Conservation (phyloP, 495 filamentous ascomycete species). For the Podospora bellae-mahoneyi region DNA sequence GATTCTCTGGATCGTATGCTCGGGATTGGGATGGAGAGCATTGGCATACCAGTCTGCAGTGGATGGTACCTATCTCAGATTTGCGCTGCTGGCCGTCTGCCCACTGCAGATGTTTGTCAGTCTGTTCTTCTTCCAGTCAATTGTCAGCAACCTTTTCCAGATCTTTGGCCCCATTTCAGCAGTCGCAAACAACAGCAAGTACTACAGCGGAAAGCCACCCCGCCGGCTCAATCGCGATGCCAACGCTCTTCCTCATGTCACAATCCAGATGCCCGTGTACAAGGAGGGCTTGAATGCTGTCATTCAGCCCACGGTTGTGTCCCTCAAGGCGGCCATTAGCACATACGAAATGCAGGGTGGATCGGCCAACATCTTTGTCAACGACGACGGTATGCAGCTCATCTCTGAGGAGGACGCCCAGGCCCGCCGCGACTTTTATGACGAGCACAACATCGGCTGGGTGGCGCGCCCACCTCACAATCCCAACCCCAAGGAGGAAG, state of each 20-base stretch:
- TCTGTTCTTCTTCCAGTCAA: conserved; percentile 61
- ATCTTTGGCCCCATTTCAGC: conserved; percentile 58
- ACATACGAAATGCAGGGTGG: conserved; percentile 68
- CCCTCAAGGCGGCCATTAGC: conserved; percentile 61
- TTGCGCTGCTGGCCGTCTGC: conserved; percentile 45
- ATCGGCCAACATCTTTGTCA: conserved; percentile 67
- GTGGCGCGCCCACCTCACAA: conserved; percentile 59
- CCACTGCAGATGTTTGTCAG: conserved; percentile 56
- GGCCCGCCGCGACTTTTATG: conserved; percentile 60
- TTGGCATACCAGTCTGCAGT: conserved; percentile 52
- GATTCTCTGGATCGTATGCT: conserved; percentile 47
- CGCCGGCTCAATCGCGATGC: conserved; percentile 44
- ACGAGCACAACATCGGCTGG: conserved; percentile 62
- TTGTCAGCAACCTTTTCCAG: conserved; percentile 55
- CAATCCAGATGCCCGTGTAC: conserved; percentile 73
- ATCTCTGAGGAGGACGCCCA: conserved; percentile 53
- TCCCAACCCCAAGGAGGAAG: conserved; percentile 34
- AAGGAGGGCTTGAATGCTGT: conserved; percentile 64
- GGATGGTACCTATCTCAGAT: conserved; percentile 47
- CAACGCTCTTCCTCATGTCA: conserved; percentile 59
- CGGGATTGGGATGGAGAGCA: conserved; percentile 54
- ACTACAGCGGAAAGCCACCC: conserved; percentile 56
- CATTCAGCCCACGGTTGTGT: conserved; percentile 60
- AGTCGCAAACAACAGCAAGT: conserved; percentile 55
- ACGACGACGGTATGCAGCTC: conserved; percentile 67